Evolutionary conservation across 2,329 filamentous ascomycete genomes (phyloP).

Genomic region (Gaeumannomyces tritici): DNA sequence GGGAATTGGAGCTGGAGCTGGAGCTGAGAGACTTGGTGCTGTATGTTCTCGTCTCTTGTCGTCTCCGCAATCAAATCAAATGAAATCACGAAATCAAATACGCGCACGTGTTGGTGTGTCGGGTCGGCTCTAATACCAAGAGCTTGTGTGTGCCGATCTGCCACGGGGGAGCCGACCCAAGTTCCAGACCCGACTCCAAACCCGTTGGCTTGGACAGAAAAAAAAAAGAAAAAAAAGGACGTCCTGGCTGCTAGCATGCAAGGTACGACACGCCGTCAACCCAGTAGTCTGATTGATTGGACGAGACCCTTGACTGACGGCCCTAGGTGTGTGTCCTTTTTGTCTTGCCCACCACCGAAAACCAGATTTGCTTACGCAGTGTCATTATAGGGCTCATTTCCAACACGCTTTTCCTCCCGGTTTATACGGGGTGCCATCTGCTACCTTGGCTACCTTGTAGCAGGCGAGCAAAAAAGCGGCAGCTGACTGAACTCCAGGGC

Average conservation of each 20-base stretch:
- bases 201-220: no score
- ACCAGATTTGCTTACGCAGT: neutral
- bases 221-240: neutral
- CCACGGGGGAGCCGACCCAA: neutral
- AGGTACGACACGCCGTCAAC: neutral
- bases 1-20: neutral
- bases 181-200: neutral
- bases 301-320: neutral
- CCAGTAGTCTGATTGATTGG: neutral
- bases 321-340: neutral
- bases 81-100: no score
- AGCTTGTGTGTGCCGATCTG: neutral
- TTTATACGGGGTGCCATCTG: neutral
- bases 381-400: neutral
- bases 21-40: neutral
- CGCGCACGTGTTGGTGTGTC: no score
- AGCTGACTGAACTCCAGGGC: neutral
- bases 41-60: no score
- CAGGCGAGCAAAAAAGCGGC: neutral
- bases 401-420: neutral
- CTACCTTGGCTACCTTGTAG: no score
- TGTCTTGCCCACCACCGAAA: no score
- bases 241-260: neutral
- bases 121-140: no score
- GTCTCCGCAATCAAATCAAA: neutral